Conservation (phyloP, 2,329 filamentous ascomycete species). For the Pseudopyrenochaeta lycopersici region DNA sequence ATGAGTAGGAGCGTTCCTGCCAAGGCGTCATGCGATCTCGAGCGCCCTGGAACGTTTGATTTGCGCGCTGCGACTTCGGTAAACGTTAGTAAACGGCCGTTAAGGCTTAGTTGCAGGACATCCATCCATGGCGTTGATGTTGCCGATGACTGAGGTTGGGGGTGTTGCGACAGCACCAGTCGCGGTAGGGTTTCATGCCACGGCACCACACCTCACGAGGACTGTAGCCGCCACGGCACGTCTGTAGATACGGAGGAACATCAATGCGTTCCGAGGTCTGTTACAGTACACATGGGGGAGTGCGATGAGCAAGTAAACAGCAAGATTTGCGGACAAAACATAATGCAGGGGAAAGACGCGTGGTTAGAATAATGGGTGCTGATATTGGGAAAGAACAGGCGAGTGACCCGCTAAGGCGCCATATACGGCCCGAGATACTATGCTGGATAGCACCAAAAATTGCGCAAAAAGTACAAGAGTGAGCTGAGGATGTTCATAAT, state of each 20-base stretch:
- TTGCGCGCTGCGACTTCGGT: slow-evolving; percentile 42
- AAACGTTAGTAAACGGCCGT: slow-evolving; percentile 29
- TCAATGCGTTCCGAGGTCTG: slow-evolving; percentile 38
- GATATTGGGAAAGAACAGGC: slow-evolving; percentile 39
- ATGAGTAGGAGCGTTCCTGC: slow-evolving; percentile 32
- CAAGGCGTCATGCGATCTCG: slow-evolving; percentile 41
- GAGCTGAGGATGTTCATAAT: slow-evolving; percentile 42
- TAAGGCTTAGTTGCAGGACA: slow-evolving; percentile 27
- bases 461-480: slow-evolving; percentile 28
- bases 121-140: slow-evolving; percentile 22
- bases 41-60: slow-evolving; percentile 46
- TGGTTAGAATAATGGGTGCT: slow-evolving; percentile 22
- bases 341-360: slow-evolving; percentile 33
- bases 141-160: slow-evolving; percentile 28
- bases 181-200: slow-evolving; percentile 46
- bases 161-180: slow-evolving; percentile 37
- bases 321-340: slow-evolving; percentile 31
- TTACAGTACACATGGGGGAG: slow-evolving; percentile 12
- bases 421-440: slow-evolving; percentile 34
- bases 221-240: slow-evolving; percentile 31
- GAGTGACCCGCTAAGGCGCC: slow-evolving; percentile 30
- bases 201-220: slow-evolving; percentile 34
- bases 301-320: slow-evolving; percentile 24
- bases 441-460: slow-evolving; percentile 29
- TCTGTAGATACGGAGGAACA: slow-evolving; percentile 24